phyloP scores from a whole-genome alignment of 306 rosid species.

The apple (Malus domestica) region ASM211411v1 NC_041789.1:16222001-16222500 shows the following conservation, averaged over 20 bases:
- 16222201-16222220: slow-evolving; percentile 4
- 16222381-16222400: slow-evolving; percentile 59
- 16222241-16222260: background rate
- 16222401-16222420: slow-evolving; percentile 54
- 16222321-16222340: slow-evolving; percentile 61
- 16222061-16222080: too few species aligned
- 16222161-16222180: background rate
- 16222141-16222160: background rate
- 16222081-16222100: background rate
- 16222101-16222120: background rate
- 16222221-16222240: background rate
- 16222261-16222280: slow-evolving; percentile 44
- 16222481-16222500: background rate
- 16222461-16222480: background rate
- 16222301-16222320: slow-evolving; percentile 45
- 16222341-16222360: slow-evolving; percentile 80
- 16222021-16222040: background rate
- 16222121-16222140: too few species aligned
- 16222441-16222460: background rate
- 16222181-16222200: background rate
- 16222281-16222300: slow-evolving; percentile 65
- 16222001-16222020: background rate
- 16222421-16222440: slow-evolving; percentile 42
- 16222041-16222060: background rate
- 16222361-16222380: slow-evolving; percentile 74